Base-by-base conservation (phyloP, 805 yeast species). In the Ascoidea asiatica region DNA sequence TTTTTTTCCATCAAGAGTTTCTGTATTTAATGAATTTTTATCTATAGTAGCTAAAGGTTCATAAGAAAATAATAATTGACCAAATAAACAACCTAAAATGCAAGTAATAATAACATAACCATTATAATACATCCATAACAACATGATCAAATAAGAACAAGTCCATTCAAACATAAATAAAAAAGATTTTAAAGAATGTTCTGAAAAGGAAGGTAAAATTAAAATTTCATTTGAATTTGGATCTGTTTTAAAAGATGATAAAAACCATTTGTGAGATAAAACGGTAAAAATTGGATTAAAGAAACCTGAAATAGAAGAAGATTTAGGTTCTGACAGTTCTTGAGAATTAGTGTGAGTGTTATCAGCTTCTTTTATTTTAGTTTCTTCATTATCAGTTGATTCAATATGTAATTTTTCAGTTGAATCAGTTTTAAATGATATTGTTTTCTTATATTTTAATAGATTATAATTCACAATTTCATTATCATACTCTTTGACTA, bases 91-190 rank as follows among this genome's bases (percentile, higher is more conserved):
- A 5, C 84, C 85, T 35, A 79, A 56, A 43, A 78, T 66, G 59
- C 81, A 78, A 8, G 77, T 69, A 46, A 80, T 75, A 47, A 78
- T 72, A 37, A 79, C 66, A 55, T 77, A 79, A 15, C 86, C 86
- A 53, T 79, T 80, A 64, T 76, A 80, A 64, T 79, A 79, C 87
- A 81, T 80, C 64, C 79, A 79, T 52, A 81, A 61, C 64, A 81
- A 67, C 83, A 79, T 81, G 54, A 80, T 72, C 43, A 80, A 58
- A 58, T 79, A 80, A 3, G 79, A 72, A 15, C 73, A 67, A 2
- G 80, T 80, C 75, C 81, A 77, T 56, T 79, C 79, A 21, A 75
- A 54, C 1, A 77, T 70, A 57, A 71, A 79, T 35, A 79, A 51
- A 2, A 64, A 43, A 0, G 75, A 61, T 47, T 81, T 67, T 15